phyloP scores from a whole-genome alignment of 179 eudicot genomes.

The Gypsophila paniculata region DNA sequence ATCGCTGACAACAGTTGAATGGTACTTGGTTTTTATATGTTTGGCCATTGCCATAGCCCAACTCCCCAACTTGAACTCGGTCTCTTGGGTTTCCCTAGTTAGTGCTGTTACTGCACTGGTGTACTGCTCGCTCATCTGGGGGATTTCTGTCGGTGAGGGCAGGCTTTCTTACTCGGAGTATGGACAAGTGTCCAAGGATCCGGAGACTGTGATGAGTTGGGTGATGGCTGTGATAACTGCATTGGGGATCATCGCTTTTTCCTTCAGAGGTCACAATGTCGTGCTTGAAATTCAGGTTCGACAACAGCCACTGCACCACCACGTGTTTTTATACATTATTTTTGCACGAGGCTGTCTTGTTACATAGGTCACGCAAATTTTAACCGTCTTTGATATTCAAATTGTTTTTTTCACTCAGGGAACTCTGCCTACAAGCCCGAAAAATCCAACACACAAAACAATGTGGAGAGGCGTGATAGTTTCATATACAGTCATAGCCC shows the following conservation, averaged over 20 bases:
- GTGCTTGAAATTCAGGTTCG: conserved; percentile 61
- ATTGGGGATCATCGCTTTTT: conserved; percentile 38
- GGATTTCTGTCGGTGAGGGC: conserved; percentile 28
- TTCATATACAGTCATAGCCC: conserved; percentile 20
- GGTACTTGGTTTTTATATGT: conserved; percentile 28
- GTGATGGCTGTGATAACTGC: conserved; percentile 28
- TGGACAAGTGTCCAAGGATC: not conserved
- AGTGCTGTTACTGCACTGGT: conserved; percentile 43
- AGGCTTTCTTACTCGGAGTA: not conserved
- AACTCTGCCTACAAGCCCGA: conserved; percentile 22
- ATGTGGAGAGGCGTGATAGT: conserved; percentile 27
- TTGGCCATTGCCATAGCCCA: conserved; percentile 24
- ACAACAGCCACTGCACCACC: not conserved
- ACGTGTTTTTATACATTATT: not conserved
- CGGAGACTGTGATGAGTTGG: not conserved
- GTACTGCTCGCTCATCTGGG: conserved; percentile 43
- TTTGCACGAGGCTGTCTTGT: not conserved
- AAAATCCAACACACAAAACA: conserved; percentile 19
- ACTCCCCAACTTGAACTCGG: conserved; percentile 53
- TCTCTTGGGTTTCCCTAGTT: conserved; percentile 38
- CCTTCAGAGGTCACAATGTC: conserved; percentile 68
- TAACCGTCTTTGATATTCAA: too few relatives aligned
- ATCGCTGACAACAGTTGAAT: conserved; percentile 15
- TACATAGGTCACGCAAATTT: too few relatives aligned
- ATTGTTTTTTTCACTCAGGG: conserved; percentile 15